Percentiles rank a stretch among this genome's conserved stretches.
phyloP scores from a whole-genome alignment of 2,329 filamentous ascomycete genomes.

The Colletotrichum spinosum region DNA sequence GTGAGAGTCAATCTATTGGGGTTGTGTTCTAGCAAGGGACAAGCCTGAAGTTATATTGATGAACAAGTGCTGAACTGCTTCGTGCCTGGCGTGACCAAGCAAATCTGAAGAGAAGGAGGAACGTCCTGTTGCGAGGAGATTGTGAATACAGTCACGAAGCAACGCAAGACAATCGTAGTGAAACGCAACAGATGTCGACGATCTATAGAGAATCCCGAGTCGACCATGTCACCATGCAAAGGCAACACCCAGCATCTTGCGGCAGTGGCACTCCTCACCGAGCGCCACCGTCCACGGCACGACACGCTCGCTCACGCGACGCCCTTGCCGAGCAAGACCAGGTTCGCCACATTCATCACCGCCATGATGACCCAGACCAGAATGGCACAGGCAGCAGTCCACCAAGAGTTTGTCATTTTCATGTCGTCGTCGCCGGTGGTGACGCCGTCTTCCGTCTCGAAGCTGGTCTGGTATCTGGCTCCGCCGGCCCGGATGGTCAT shows the following conservation, averaged over 20 bases:
- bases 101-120: too few species aligned
- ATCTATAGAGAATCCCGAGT: background rate
- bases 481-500: conserved; percentile 75
- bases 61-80: too few species aligned
- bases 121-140: too few species aligned
- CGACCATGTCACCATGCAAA: background rate
- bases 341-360: conserved; percentile 81
- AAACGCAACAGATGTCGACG: too few species aligned
- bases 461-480: conserved; percentile 47
- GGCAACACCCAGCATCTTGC: background rate
- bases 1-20: too few species aligned
- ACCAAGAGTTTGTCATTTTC: conserved; percentile 80
- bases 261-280: conserved; percentile 30
- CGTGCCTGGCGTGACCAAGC: too few species aligned
- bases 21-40: too few species aligned
- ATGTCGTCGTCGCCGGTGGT: conserved; percentile 43
- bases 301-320: conserved; percentile 3
- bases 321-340: conserved; percentile 69
- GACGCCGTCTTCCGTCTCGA: conserved; percentile 39
- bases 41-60: too few species aligned
- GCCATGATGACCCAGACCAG: conserved; percentile 80
- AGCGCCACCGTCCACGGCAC: background rate
- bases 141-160: too few species aligned
- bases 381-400: conserved; percentile 65
- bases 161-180: too few species aligned